Evolutionary conservation across 257 asterid genomes (phyloP), one percentile per base, ranked within the genome.

Genomic region (Agastache rugosa): DNA sequence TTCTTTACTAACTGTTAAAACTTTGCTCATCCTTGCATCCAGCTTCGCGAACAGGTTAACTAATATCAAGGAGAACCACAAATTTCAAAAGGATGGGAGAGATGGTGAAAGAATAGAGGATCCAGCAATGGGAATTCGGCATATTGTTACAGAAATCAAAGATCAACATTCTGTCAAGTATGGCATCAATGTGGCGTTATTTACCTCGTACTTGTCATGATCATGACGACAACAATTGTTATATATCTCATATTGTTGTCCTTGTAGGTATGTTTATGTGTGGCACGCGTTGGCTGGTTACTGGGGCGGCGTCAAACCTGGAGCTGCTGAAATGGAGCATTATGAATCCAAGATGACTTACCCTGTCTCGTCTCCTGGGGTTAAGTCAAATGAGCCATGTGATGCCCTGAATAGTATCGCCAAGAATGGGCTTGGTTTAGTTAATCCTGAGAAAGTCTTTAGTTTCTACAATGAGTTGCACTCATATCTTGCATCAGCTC

Each of bases 261-360:
- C 23, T 12, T 72, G 39, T 47, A 88, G 96, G 81, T 90, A 87
- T 73, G 97, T 87, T 47, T 93, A 88, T 6, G 83, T 89, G 25
- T 93, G 98, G 98, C 98, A 93, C 29, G 98, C 97, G 0, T 66
- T 93, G 39, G 71, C 96, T 2, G 98, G 98, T 3, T 93, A 93
- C 55, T 91, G 97, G 97, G 98, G 98, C 0, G 96, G 98, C 22
- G 96, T 93, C 23, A 75, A 72, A 51, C 96, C 98, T 1, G 92
- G 91, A 20, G 79, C 74, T 29, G 47, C 87, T 5, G 92, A 44
- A 62, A 81, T 83, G 93, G 84, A 89, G 59, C 95, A 93, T 71
- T 93, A 93, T 7, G 96, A 83, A 47, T 83, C 97, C 48, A 81
- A 84, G 85, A 79, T 93, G 73, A 37, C 87, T 64, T 91, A 85